A percentile compares a stretch with the other conserved stretches of the same genome.
Conservation (phyloP, 768 basidiomycete species). For the Tricholoma terreum region DNA sequence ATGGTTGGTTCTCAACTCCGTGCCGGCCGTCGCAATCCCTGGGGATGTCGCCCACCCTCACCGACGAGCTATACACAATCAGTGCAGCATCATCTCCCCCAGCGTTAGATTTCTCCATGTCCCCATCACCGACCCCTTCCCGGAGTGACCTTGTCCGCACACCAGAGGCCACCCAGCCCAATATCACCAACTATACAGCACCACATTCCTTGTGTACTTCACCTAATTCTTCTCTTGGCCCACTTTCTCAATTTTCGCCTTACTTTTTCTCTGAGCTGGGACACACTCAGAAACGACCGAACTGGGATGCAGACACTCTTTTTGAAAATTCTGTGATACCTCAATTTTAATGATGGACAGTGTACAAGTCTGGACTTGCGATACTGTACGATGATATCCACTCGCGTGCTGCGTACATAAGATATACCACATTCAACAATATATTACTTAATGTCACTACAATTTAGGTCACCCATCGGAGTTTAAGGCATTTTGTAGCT, state of each 20-base stretch:
- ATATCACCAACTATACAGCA: background rate
- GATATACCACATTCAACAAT: too few relatives aligned
- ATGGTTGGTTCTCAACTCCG: background rate
- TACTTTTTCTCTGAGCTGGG: background rate
- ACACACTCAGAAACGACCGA: background rate
- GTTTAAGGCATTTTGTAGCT: too few relatives aligned
- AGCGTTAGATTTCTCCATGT: background rate
- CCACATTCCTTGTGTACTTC: background rate
- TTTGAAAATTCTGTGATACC: background rate
- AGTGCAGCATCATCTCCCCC: background rate
- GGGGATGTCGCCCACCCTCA: background rate
- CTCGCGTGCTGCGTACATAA: too few relatives aligned
- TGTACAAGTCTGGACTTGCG: too few relatives aligned
- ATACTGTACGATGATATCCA: too few relatives aligned
- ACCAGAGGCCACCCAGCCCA: background rate
- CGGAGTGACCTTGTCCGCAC: background rate
- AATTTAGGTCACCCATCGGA: too few relatives aligned
- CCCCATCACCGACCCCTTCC: constrained; percentile 3
- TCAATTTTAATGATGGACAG: background rate
- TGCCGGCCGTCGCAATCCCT: background rate
- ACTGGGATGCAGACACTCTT: background rate
- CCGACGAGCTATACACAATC: background rate
- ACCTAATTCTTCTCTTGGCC: background rate
- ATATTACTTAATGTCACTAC: too few relatives aligned
- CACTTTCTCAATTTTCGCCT: background rate